Evolutionary conservation across 2,329 filamentous ascomycete genomes (phyloP), one percentile per base, ranked within the genome.

Genomic region (Chaetomium olivaceum): DNA sequence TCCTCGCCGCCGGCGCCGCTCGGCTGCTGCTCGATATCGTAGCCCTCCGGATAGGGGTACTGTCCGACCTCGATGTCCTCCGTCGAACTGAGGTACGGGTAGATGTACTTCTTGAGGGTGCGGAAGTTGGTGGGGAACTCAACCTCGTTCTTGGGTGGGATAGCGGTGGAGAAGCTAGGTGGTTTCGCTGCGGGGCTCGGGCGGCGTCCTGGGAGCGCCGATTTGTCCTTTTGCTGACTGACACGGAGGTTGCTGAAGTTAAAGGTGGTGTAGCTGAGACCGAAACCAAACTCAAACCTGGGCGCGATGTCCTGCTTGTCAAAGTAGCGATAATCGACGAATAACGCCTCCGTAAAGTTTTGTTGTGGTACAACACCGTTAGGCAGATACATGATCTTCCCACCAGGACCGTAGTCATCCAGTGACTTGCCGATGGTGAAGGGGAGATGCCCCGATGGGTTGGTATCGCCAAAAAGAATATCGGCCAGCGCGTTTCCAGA

Each of bases 291-390:
- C 56, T 92, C 90, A 74, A 89, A 97, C 0, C 91, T 89, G 0
- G 93, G 93, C 5, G 82, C 81, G 66, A 95, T 89, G 64, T 83
- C 81, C 62, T 89, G 77, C 74, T 90, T 91, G 80, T 97, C 93
- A 71, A 97, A 93, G 76, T 93, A 86, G 14, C 93, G 89, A 78
- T 97, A 97, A 80, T 97, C 94, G 70, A 96, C 88, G 74, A 93
- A 93, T 0, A 97, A 79, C 0, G 92, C 92, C 74, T 97, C 92
- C 0, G 83, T 84, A 75, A 95, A 96, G 69, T 92, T 88, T 71
- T 96, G 91, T 74, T 96, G 92, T 0, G 92, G 91, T 1, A 89
- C 81, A 3, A 91, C 79, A 19, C 83, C 86, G 70, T 91, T 90
- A 0, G 90, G 86, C 58, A 87, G 80, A 73, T 89, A 91, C 69